Evolutionary conservation across 169 alveolate genomes (phyloP), one percentile per base, ranked within the genome.

Genomic region (Plasmodium berghei): DNA sequence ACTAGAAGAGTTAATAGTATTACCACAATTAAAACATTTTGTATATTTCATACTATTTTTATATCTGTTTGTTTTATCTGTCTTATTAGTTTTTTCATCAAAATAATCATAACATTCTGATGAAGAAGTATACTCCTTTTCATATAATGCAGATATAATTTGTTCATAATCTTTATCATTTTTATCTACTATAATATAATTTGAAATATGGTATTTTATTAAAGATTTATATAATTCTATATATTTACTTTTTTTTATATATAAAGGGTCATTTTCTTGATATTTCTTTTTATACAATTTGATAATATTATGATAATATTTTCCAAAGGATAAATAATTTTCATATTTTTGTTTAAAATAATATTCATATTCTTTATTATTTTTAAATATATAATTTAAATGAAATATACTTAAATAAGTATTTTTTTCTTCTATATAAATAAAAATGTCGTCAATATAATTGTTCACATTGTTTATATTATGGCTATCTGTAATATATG

Each of bases 381-480:
- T 12, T 64, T 62, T 24, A 77, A 62, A 77, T 64, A 77, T 77
- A 59, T 77, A 77, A 77, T 64, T 20, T 42, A 77, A 49, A 63
- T 63, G 70, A 64, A 77, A 77, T 54, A 77, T 64, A 58, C 87
- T 73, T 9, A 77, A 58, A 26, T 77, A 77, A 18, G 46, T 77
- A 70, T 77, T 62, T 59, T 48, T 77, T 63, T 77, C 77, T 77
- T 77, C 89, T 63, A 77, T 77, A 58, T 77, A 77, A 22, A 77
- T 54, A 58, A 77, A 77, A 77, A 77, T 77, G 48, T 77, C 80
- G 20, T 52, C 52, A 63, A 77, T 77, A 49, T 64, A 54, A 28
- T 64, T 75, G 58, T 75, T 75, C 24, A 75, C 10, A 56, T 70
- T 75, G 26, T 62, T 24, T n/a, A 46, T 64, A 63, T 64, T 66